Conservation (phyloP, 129 eudicot species). For the Smallanthus sonchifolius region DNA sequence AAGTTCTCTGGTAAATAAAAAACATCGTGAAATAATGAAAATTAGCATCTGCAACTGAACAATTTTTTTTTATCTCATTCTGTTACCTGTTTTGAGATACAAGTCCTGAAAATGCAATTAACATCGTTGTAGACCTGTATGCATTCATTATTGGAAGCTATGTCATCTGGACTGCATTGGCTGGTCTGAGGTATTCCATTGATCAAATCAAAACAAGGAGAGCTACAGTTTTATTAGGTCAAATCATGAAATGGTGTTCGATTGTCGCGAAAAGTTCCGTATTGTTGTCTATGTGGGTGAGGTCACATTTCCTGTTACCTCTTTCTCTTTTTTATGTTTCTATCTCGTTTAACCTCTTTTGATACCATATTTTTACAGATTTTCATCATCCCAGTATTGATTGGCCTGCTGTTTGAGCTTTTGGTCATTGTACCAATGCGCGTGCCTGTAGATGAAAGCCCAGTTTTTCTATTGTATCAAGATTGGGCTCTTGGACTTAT, state of each 20-base stretch:
- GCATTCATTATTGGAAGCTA: conserved; percentile 88
- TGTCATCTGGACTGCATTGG: conserved; percentile 71
- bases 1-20: not conserved
- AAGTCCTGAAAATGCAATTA: not conserved
- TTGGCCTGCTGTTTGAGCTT: conserved; percentile 89
- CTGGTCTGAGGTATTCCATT: conserved; percentile 69
- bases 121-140: conserved; percentile 48
- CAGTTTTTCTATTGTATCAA: conserved; percentile 84
- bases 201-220: conserved; percentile 61
- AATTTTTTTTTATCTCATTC: not conserved
- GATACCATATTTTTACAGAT: conserved; percentile 41
- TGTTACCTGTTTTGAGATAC: not conserved
- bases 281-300: conserved; percentile 81
- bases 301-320: not conserved
- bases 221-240: conserved; percentile 56
- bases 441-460: conserved; percentile 91
- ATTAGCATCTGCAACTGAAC: conserved; percentile 7
- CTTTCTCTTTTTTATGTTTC: not conserved
- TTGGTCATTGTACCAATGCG: conserved; percentile 91
- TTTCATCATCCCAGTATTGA: conserved; percentile 73
- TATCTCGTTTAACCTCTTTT: not conserved
- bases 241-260: conserved; percentile 81
- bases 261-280: conserved; percentile 73
- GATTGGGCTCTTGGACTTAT: conserved; percentile 95
- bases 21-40: not conserved